These are phyloP conservation scores for Marchantia polymorpha DNA, from an alignment of 225 moss, liverwort and hornwort species.

Conservation along the genomic window DNA sequence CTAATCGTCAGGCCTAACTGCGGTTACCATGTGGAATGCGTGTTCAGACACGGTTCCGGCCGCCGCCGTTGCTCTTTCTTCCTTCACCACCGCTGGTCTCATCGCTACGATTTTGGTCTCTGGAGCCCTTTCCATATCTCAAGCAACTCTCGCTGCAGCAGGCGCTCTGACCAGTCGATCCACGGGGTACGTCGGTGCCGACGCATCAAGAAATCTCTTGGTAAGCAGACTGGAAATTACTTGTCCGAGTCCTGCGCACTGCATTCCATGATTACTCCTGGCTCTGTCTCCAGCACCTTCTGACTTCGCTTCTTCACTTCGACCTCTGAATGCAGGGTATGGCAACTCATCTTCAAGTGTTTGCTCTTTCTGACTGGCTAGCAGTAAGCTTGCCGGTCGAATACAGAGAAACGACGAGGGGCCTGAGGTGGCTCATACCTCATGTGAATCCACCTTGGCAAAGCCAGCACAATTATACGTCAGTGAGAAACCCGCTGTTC, in stretches of 20 bases:
- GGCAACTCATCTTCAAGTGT: constrained; percentile 89
- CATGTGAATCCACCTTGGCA: constrained; percentile 78
- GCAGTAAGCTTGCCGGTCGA: constrained; percentile 80
- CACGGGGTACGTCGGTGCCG: constrained; percentile 58
- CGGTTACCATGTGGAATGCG: no score
- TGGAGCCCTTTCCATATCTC: constrained; percentile 75
- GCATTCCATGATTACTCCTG: neutral
- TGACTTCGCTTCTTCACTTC: neutral
- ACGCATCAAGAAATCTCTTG: constrained; percentile 79
- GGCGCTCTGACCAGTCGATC: constrained; percentile 58
- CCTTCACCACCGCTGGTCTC: constrained; percentile 83
- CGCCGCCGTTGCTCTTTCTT: constrained; percentile 68
- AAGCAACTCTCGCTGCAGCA: constrained; percentile 74
- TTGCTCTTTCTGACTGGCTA: constrained; percentile 78
- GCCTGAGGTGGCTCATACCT: constrained; percentile 89
- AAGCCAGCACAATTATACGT: constrained; percentile 35
- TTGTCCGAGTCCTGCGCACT: neutral
- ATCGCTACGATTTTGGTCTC: constrained; percentile 81
- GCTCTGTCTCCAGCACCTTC: neutral
- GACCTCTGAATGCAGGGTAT: constrained; percentile 56
- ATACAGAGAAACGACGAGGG: constrained; percentile 80
- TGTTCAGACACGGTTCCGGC: constrained; percentile 64
- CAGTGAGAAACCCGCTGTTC: constrained; percentile 39
- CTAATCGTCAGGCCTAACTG: neutral
- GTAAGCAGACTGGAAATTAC: constrained; percentile 28